Conservation (phyloP, 495 filamentous ascomycete species). For the Aspergillus biplanus region DNA sequence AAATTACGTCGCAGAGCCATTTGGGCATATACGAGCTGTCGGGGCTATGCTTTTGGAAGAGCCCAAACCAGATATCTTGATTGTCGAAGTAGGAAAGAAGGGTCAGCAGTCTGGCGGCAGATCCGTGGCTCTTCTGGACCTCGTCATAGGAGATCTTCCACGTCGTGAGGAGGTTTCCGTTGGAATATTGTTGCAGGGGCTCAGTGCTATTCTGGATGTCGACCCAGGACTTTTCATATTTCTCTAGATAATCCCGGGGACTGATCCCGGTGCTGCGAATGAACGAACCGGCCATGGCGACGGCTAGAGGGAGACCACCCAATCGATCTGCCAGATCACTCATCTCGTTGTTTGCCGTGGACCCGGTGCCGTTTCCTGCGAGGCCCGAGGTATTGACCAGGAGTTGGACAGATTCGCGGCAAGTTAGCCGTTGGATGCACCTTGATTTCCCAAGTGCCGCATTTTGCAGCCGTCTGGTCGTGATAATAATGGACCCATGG, state of each 20-base stretch:
- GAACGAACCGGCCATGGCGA: not conserved
- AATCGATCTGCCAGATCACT: not conserved
- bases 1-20: not conserved
- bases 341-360: too few relatives aligned
- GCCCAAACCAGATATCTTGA: not conserved
- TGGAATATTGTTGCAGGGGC: not conserved
- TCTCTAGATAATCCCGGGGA: not conserved
- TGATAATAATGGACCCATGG: constrained; percentile 2
- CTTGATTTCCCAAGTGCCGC: too few relatives aligned
- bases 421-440: too few relatives aligned
- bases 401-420: too few relatives aligned
- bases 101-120: not conserved
- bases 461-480: not conserved
- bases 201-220: not conserved
- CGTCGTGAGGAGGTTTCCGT: not conserved
- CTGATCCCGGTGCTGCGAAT: not conserved
- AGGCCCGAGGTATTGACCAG: too few relatives aligned
- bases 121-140: not conserved
- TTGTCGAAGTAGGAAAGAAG: not conserved
- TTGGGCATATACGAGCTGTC: not conserved
- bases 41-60: not conserved
- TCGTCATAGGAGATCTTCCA: not conserved
- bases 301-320: not conserved
- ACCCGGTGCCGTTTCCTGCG: too few relatives aligned
- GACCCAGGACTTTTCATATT: too few relatives aligned